Evolutionary conservation across 1,139 yeast species (phyloP), one percentile per base, ranked within the genome.

Genomic region (Geotrichum fermentans): DNA sequence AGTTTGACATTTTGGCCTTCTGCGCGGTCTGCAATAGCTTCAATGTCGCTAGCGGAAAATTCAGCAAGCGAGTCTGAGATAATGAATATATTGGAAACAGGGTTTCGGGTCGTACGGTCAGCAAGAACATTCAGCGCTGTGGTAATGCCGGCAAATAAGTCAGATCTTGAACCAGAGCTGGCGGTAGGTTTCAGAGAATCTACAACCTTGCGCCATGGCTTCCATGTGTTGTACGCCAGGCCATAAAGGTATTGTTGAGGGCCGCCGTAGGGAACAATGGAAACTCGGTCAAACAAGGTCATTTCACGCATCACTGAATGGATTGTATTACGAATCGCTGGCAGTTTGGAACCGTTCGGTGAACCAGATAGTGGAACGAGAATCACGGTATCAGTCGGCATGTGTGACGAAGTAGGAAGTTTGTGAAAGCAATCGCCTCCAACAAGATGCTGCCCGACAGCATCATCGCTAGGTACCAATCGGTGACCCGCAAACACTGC

Each of bases 181-280:
- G 52, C 55, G 6, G 56, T 48, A 16, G 57, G 49, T 13, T 50
- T 28, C 20, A 54, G 35, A 2, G 47, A 47, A 4, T 49, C 50
- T 20, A 52, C 40, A 28, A 49, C 46, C 11, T 34, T 36, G 10
- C 16, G 32, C 57, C 57, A 54, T 8, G 48, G 47, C 13, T 39
- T 44, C 55, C 57, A 54, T 2, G 43, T 43, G 26, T 39, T 21
- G 17, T 45, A 45, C n/a, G 45, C 55, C 24, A 42, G 34, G 2
- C 53, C 52, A 22, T 47, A 47, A 14, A 33, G 28, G 17, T 45
- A 30, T 20, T 49, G 45, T 10, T 39, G 36, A 10, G 37, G 42
- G 7, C 45, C 49, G 14, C 59, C 57, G 41, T 56, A 58, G n/a
- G 56, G 43, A 3, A 58, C 53, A n/a, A 58, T 16, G 10, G 59